These are phyloP conservation scores for Nidularia pulvinata DNA, from an alignment of 768 basidiomycete genomes.

Conservation along the genomic window DNA sequence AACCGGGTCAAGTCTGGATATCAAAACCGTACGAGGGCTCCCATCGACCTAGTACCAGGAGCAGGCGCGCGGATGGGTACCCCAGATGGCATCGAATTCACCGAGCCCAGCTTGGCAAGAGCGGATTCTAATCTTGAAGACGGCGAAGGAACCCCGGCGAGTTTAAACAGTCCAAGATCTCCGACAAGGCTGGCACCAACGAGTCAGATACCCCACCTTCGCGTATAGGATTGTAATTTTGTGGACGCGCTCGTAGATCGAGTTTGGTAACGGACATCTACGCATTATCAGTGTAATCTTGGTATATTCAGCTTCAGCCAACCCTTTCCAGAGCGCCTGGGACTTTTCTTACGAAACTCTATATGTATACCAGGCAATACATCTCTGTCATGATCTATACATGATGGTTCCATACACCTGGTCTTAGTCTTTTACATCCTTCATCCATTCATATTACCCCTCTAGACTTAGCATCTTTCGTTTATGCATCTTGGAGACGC, in stretches of 20 bases:
- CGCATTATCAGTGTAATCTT: neutral
- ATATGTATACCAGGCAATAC: neutral
- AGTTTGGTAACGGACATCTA: neutral
- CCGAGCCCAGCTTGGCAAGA: conserved; percentile 45
- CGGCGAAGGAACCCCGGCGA: conserved; percentile 25
- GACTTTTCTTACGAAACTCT: neutral
- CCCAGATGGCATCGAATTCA: conserved; percentile 65
- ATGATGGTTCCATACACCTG: too few relatives aligned
- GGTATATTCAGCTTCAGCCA: neutral
- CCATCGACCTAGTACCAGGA: conserved; percentile 72
- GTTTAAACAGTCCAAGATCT: conserved; percentile 18
- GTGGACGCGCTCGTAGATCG: neutral
- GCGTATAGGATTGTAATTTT: conserved; percentile 23
- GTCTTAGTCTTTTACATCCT: too few relatives aligned
- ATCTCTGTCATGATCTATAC: too few relatives aligned
- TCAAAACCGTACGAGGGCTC: conserved; percentile 51
- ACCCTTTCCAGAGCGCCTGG: neutral
- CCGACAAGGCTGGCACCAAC: conserved; percentile 28
- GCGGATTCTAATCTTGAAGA: conserved; percentile 41
- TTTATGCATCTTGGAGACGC: conserved; percentile 18
- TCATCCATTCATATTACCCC: too few relatives aligned
- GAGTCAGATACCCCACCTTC: conserved; percentile 37
- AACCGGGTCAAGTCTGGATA: conserved; percentile 85
- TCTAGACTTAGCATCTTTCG: neutral
- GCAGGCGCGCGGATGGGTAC: conserved; percentile 70